phyloP scores from a whole-genome alignment of 352 stramenopile genomes.

The Peronospora farinosa region DNA sequence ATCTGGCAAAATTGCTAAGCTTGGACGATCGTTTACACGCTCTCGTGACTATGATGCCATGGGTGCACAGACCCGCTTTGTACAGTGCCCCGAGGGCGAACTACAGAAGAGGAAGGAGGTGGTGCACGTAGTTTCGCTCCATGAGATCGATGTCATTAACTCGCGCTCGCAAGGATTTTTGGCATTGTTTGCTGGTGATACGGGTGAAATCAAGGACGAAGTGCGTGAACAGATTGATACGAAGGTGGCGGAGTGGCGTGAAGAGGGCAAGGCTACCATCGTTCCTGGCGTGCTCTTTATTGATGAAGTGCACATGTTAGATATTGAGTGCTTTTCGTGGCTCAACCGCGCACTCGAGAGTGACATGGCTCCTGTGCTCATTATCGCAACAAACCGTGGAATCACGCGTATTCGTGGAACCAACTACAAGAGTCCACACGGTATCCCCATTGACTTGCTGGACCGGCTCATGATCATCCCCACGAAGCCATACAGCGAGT shows the following conservation, averaged over 20 bases:
- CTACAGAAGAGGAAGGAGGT: slow-evolving; percentile 98
- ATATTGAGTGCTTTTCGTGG: slow-evolving; percentile 99
- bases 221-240: slow-evolving; percentile 98
- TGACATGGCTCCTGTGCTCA: slow-evolving; percentile 96
- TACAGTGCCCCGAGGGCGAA: slow-evolving; percentile 93
- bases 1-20: slow-evolving; percentile 96
- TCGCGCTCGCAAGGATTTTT: slow-evolving; percentile 98
- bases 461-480: slow-evolving; percentile 99
- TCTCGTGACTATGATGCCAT: slow-evolving; percentile 98
- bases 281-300: slow-evolving; percentile 99
- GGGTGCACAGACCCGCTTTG: slow-evolving; percentile 84
- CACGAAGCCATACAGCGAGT: slow-evolving; percentile 93
- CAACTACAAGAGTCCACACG: slow-evolving; percentile 98
- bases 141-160: slow-evolving; percentile 99
- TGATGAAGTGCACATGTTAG: slow-evolving; percentile 99
- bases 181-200: slow-evolving; percentile 98
- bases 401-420: slow-evolving; percentile 97
- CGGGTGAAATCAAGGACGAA: slow-evolving; percentile 98
- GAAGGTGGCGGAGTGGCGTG: slow-evolving; percentile 95
- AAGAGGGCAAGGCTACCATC: slow-evolving; percentile 96
- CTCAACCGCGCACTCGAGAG: slow-evolving; percentile 97
- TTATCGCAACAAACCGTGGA: slow-evolving; percentile 98
- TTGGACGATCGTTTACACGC: slow-evolving; percentile 95
- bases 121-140: slow-evolving; percentile 95
- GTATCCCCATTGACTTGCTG: slow-evolving; percentile 97